Base-by-base conservation (phyloP, 768 basidiomycete species). In the Serendipita sp. region DNA sequence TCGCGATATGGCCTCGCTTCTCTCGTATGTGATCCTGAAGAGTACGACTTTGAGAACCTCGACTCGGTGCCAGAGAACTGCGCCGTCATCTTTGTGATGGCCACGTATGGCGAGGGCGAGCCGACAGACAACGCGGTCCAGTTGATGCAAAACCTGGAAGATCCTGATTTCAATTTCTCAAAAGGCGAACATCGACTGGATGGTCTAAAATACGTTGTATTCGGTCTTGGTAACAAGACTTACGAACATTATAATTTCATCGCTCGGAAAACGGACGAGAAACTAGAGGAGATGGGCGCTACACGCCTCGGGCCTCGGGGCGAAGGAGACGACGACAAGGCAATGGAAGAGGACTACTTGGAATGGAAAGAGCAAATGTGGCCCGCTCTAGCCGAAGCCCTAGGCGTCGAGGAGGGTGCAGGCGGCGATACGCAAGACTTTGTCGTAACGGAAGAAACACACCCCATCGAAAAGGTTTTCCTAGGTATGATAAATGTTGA, bases 311-410 rank as follows among this genome's bases (percentile, higher is more conserved):
- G 93, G 46, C 85, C 87, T 72, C 80, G 87, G 44, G 95, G 95
- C 8, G 94, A 98, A 74, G 95, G 95, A 67, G 96, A 99, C 71
- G 95, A 99, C 71, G 96, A 99, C 75, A 96, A 96, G 79, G 92
- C 88, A 72, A 97, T 99, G 94, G 95, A 99, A 73, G 95, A 99
- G 76, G 95, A 99, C 74, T 99, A 98, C 73, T 82, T 99, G 11
- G 93, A 91, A 70, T 99, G 95, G 95, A 99, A 98, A 74, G 95
- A 99, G 71, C 81, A 80, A 69, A 94, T 98, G 93, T 98, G 93
- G 89, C 85, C 87, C 16, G 83, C 84, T 3, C 90, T 98, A 66
- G 80, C 92, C n/a, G 73, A 78, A 64, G 81, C 81, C 23, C 81
- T 97, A 81, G 80, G 81, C 62, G 91, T 96, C 62, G 94, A 97